Evolutionary conservation across 2,329 filamentous ascomycete genomes (phyloP).

Genomic region (Torrubiella hemipterigena): DNA sequence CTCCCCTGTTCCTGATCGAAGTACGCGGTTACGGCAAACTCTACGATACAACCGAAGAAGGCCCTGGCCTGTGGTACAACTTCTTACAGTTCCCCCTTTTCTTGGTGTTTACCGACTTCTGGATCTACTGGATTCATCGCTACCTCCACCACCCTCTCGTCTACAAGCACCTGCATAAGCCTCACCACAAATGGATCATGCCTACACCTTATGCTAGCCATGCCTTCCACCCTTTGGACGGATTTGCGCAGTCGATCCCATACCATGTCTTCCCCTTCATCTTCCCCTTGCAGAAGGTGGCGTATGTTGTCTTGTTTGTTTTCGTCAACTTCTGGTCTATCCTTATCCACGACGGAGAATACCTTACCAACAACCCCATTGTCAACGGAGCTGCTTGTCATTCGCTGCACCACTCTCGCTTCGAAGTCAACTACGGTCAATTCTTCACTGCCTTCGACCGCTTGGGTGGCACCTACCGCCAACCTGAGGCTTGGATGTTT

Average conservation of each 20-base stretch:
- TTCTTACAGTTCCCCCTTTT: conserved; percentile 24
- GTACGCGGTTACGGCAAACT: conserved; percentile 32
- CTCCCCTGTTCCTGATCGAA: conserved; percentile 32
- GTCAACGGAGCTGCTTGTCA: conserved; percentile 36
- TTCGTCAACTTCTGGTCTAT: conserved; percentile 36
- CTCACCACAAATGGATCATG: conserved; percentile 37
- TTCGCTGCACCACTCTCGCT: conserved; percentile 36
- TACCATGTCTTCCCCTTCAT: conserved; percentile 33
- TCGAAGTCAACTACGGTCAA: conserved; percentile 36
- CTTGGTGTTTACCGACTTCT: conserved; percentile 32
- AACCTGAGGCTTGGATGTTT: conserved; percentile 74
- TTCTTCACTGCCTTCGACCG: conserved; percentile 35
- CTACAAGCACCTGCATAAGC: conserved; percentile 35
- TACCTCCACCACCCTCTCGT: conserved; percentile 31
- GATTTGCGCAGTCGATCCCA: conserved; percentile 31
- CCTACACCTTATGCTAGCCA: conserved; percentile 34
- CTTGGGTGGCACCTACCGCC: conserved; percentile 30
- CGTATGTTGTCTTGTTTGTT: conserved; percentile 30
- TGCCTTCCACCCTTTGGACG: conserved; percentile 34
- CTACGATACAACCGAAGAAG: conserved; percentile 25
- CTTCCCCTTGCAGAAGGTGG: conserved; percentile 31
- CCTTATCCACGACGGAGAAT: conserved; percentile 36
- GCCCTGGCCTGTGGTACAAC: conserved; percentile 28
- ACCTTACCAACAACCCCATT: conserved; percentile 32
- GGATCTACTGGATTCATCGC: conserved; percentile 36